Evolutionary conservation across 2,329 filamentous ascomycete species (phyloP), one percentile per base, ranked within the genome.

Genomic region (Penicillium sp.): DNA sequence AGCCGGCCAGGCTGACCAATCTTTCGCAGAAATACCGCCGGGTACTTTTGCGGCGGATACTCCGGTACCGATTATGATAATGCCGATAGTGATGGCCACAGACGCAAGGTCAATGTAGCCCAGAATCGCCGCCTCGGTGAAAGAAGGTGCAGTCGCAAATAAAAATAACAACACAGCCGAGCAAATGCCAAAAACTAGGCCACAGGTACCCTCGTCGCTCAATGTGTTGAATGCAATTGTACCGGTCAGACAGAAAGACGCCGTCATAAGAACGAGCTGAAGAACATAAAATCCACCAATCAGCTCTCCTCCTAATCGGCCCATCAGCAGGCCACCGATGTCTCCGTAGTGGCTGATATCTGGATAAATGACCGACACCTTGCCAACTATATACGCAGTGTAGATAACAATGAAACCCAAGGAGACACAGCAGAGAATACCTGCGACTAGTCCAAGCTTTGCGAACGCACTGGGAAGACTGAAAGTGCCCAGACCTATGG

Each of bases 281-380:
- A 53, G 45, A 9, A 36, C 28, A 39, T 43, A 26, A 34, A 48
- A 44, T 11, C 24, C 37, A 14, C 28, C 31, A 28, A 53, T 42
- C 33, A 53, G 14, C 45, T 48, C 44, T 57, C 75, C 75, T 5
- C 74, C 76, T 45, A 74, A 67, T 6, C 62, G 55, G 13, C 76
- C 76, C 64, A 72, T 73, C 58, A 78, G 71, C 24, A 78, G 61
- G 3, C 62, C 58, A 16, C 77, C 75, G 2, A 72, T 75, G 56
- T 78, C 76, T 8, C 75, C 69, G 58, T 78, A 79, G 58, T 77
- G 71, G 53, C 67, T 64, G 26, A 77, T 62, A 23, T 75, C 62
- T 1, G 75, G 75, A 51, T 65, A 67, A 13, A 61, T 58, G 23
- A 72, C 37, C 47, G 68, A 69, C 24, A 71, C 69, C 51, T 75